Evolutionary conservation across 2,329 filamentous ascomycete species (phyloP), one percentile per base, ranked within the genome.

Genomic region (Aspergillus persii): DNA sequence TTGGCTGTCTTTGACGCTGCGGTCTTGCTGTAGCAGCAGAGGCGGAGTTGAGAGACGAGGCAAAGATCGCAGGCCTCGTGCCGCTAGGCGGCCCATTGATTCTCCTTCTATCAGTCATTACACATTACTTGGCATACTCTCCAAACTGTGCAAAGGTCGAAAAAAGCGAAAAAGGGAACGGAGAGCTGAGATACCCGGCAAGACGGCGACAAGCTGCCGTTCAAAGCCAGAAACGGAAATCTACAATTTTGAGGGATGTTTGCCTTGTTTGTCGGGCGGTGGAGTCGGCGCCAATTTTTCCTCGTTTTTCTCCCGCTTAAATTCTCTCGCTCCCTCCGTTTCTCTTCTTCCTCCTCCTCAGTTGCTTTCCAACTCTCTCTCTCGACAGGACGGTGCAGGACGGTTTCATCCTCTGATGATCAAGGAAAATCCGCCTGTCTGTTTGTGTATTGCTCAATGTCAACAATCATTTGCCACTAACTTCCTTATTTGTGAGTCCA

Each of bases 1-100:
- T 86, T 53, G 87, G 80, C 58, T 85, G 81, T 72, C 91, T 84
- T 57, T 81, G 79, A 63, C 87, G 82, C 52, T 78, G 75, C 62
- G 86, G 83, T 64, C 77, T 76, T 51, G 79, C 76, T 55, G 79
- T 68, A 36, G 81, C 76, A 64, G 86, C 76, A 47, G 79, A 75
- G 15, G 79, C 69, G 27, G 80, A 78, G 59, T 78, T 77, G 53
- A 73, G 63, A 8, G 70, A 65, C 7, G 74, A 74, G 53, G 80
- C 84, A 71, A 88, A 97, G 3, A 92, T 78, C 1, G 92, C 91
- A 15, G 92, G 85, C 36, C 83, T 78, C 8, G 92, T 98, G 30
- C 86, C 85, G 55, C 91, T 90, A 46, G 87, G 81, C 6, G 95
- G 95, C 4, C 92, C 92, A 77, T 98, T 98, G 66, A 96, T 87